phyloP scores from a whole-genome alignment of 2,329 filamentous ascomycete species.

The Elsinoe arachidis region DNA sequence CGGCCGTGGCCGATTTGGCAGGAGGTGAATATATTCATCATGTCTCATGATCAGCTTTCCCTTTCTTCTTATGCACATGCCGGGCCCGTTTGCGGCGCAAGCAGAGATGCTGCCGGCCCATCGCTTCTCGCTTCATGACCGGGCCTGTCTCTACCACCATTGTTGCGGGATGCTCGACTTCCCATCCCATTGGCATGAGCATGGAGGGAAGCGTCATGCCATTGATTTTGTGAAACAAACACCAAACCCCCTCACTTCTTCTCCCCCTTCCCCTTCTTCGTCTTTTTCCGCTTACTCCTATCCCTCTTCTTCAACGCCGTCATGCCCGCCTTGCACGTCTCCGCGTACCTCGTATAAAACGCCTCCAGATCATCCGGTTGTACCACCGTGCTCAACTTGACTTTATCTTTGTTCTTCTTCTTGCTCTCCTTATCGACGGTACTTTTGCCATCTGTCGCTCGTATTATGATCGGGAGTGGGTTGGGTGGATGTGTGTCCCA shows the following conservation, averaged over 20 bases:
- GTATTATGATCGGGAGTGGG: conserved; percentile 66
- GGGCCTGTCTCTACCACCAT: no score
- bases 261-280: conserved; percentile 62
- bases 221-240: no score
- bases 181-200: no score
- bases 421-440: conserved; percentile 33
- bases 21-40: conserved; percentile 18
- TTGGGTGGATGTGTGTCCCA: conserved; percentile 51
- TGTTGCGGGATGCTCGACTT: no score
- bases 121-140: no score
- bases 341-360: conserved; percentile 81
- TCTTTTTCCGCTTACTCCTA: conserved; percentile 73
- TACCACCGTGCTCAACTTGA: conserved; percentile 79
- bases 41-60: conserved; percentile 3
- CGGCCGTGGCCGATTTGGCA: conserved; percentile 33
- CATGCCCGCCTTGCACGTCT: conserved; percentile 87
- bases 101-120: no score
- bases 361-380: conserved; percentile 63
- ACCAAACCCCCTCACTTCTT: conserved; percentile 5
- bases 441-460: conserved; percentile 66
- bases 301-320: conserved; percentile 84
- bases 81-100: no score
- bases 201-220: no score
- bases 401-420: conserved; percentile 50
- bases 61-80: not conserved